A percentile compares a stretch with the other conserved stretches of the same genome.
Conservation (phyloP, 805 yeast genomes). For the Priceomyces fermenticarens region DNA sequence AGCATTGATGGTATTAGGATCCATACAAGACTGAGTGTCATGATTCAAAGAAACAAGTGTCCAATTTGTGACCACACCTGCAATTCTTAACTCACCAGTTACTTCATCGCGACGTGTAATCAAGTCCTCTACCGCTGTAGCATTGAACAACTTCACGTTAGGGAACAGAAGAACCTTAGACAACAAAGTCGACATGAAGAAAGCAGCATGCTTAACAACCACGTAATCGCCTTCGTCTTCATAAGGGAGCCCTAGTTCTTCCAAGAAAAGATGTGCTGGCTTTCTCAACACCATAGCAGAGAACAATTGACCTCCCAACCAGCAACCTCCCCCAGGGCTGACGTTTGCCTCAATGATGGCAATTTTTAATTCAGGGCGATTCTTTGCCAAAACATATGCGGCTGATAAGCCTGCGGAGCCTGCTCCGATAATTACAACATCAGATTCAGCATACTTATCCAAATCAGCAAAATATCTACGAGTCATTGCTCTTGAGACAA, state of each 20-base stretch:
- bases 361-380: slow-evolving; percentile 72
- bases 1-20: slow-evolving; percentile 72
- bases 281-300: slow-evolving; percentile 78
- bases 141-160: slow-evolving; percentile 73
- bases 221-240: slow-evolving; percentile 81
- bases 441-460: slow-evolving; percentile 72
- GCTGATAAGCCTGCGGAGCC: slow-evolving; percentile 77
- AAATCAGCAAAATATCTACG: slow-evolving; percentile 67
- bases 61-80: slow-evolving; percentile 85
- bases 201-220: slow-evolving; percentile 78
- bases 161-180: slow-evolving; percentile 70
- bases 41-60: slow-evolving; percentile 74
- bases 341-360: slow-evolving; percentile 73
- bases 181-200: slow-evolving; percentile 67
- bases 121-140: slow-evolving; percentile 77
- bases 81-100: slow-evolving; percentile 59
- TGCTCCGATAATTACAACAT: slow-evolving; percentile 73
- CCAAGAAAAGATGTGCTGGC: slow-evolving; percentile 69
- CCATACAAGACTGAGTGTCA: slow-evolving; percentile 78
- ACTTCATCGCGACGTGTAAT: slow-evolving; percentile 62
- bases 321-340: slow-evolving; percentile 80
- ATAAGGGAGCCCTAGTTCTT: slow-evolving; percentile 60
- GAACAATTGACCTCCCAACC: slow-evolving; percentile 75
- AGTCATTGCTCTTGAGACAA: slow-evolving; percentile 81
- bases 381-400: slow-evolving; percentile 68